These are phyloP conservation scores for Aegilops tauschii DNA, from an alignment of 176 grass and related monocot species.

Conservation along the genomic window DNA sequence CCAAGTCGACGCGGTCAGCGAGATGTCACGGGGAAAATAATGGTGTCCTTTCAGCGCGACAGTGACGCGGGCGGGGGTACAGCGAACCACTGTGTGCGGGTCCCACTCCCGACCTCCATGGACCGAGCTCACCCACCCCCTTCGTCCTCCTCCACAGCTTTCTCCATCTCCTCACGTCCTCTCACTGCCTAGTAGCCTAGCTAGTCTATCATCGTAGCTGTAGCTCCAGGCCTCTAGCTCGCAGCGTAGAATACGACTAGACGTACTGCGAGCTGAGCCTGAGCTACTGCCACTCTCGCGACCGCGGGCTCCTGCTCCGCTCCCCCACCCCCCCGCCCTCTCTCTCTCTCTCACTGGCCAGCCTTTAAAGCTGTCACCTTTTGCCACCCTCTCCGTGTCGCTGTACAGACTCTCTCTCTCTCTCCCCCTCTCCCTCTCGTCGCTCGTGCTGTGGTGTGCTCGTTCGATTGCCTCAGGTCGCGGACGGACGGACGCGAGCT, in stretches of 20 bases:
- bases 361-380: slow-evolving; percentile 85
- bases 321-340: background rate
- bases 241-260: slow-evolving; percentile 22
- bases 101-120: background rate
- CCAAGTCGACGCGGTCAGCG: background rate
- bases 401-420: slow-evolving; percentile 11
- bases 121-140: slow-evolving; percentile 17
- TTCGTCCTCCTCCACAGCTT: slow-evolving; percentile 9
- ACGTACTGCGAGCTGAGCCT: background rate
- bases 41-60: slow-evolving; percentile 6
- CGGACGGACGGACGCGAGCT: background rate
- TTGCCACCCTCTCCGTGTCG: slow-evolving; percentile 11
- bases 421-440: background rate
- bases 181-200: background rate
- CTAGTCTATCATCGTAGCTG: background rate
- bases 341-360: slow-evolving; percentile 13
- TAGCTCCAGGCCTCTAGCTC: background rate
- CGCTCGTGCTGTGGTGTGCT: background rate
- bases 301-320: slow-evolving; percentile 35
- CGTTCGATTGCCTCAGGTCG: background rate
- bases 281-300: slow-evolving; percentile 22
- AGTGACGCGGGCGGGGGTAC: background rate
- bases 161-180: slow-evolving; percentile 16
- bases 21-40: slow-evolving; percentile 45
- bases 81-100: background rate